Evolutionary conservation across 805 yeast genomes (phyloP), one percentile per base, ranked within the genome.

Genomic region (Saturnispora kantuleensis): DNA sequence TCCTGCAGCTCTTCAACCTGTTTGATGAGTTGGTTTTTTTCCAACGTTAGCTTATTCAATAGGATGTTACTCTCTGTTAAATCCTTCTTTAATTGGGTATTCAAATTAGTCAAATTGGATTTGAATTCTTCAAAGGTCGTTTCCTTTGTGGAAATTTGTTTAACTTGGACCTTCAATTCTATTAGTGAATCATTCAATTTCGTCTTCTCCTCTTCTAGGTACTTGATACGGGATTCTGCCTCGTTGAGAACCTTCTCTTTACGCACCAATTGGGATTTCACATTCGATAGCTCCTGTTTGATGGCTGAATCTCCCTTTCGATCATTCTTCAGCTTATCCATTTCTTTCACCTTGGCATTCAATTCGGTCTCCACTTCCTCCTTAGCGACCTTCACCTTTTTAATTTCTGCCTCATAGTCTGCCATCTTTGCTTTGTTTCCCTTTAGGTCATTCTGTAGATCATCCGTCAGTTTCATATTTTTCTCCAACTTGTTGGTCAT

Each of bases 231-330:
- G 12, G 54, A 55, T 40, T 68, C 67, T 26, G 59, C 60, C 37
- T 70, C 74, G 10, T 50, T 53, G 17, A 73, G 55, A 32, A 57
- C 59, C 46, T 65, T 64, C 35, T 73, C 76, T 45, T 73, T 75
- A 45, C 70, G 71, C 1, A 63, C 55, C 4, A 75, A 51, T 3
- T 75, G 65, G 0, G 74, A 56, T 44, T 68, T 68, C 21, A 70
- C 55, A 3, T 76, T 66, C 0, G 74, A 70, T 26, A 75, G 56
- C 48, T 76, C 79, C 21, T 73, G 55, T 51, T 74, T 75, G 41
- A 69, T 55, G 5, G 75, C 64, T 6, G 72, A 63, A 30, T 71
- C 78, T 28, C 60, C 60, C 41, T 64, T 56, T 28, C 51, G 55
- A n/a, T 69, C 57, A 15, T 65, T 69, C 15, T 56, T 59, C n/a